phyloP scores from a whole-genome alignment of 306 rosid species.

The Spatholobus suberectus region DNA sequence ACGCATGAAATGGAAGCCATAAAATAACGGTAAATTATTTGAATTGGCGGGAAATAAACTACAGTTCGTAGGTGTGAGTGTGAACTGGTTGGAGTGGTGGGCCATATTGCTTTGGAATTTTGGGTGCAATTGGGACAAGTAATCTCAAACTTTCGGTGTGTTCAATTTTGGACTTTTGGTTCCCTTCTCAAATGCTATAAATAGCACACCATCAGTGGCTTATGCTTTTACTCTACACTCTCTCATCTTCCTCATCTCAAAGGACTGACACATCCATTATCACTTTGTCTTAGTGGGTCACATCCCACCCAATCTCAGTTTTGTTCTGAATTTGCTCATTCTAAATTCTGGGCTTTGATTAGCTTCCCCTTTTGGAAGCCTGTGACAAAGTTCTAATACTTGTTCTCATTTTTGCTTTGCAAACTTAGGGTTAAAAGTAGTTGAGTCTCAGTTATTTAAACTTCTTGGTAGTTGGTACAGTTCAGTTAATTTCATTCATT shows the following conservation, averaged over 20 bases:
- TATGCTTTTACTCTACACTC: conserved; percentile 47
- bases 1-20: background rate
- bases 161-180: conserved; percentile 54
- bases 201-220: conserved; percentile 34
- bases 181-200: conserved; percentile 47
- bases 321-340: conserved; percentile 30
- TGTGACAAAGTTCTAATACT: conserved; percentile 15
- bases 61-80: conserved; percentile 63
- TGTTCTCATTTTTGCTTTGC: conserved; percentile 18
- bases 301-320: conserved; percentile 15
- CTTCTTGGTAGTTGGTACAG: conserved; percentile 44
- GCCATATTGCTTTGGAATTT: conserved; percentile 66
- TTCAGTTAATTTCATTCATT: conserved; percentile 10
- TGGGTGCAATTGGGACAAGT: conserved; percentile 68
- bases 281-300: background rate
- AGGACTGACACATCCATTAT: conserved; percentile 20
- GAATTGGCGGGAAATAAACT: conserved; percentile 51
- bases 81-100: conserved; percentile 66
- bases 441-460: conserved; percentile 36
- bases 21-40: conserved; percentile 42
- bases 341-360: conserved; percentile 36
- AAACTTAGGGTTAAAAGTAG: background rate
- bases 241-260: conserved; percentile 30
- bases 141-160: conserved; percentile 87
- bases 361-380: conserved; percentile 47